Percentiles rank a stretch among this genome's conserved stretches.
phyloP scores from a whole-genome alignment of 2,329 filamentous ascomycete genomes.

The Pseudocercospora musae region DNA sequence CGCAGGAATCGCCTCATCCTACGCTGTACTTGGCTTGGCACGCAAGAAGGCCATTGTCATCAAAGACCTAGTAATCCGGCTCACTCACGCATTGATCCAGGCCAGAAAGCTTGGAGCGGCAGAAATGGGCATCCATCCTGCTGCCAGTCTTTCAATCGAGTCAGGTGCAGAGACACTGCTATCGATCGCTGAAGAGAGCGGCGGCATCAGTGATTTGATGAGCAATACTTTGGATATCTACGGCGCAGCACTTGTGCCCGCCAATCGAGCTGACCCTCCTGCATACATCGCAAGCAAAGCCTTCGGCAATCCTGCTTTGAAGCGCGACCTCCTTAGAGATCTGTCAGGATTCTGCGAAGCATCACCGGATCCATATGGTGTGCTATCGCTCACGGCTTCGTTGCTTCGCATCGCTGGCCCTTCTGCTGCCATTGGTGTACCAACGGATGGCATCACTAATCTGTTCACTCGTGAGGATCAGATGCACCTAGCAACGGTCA shows the following conservation, averaged over 20 bases:
- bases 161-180: conserved; percentile 41
- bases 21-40: conserved; percentile 73
- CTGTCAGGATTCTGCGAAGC: conserved; percentile 94
- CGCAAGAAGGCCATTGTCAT: conserved; percentile 90
- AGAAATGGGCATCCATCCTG: conserved; percentile 94
- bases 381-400: conserved; percentile 82
- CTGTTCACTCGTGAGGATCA: conserved; percentile 67
- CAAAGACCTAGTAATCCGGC: conserved; percentile 75
- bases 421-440: conserved; percentile 28
- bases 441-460: conserved; percentile 7
- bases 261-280: conserved; percentile 1
- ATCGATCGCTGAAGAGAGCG: conserved; percentile 21
- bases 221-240: conserved; percentile 27
- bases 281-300: conserved; percentile 20
- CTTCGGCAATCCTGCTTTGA: conserved; percentile 76
- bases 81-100: conserved; percentile 82
- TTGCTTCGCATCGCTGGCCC: conserved; percentile 78
- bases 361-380: conserved; percentile 83
- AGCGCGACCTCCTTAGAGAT: conserved; percentile 81
- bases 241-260: conserved; percentile 22
- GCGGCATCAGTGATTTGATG: conserved; percentile 28
- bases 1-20: conserved; percentile 81
- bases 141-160: conserved; percentile 75
- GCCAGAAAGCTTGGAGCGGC: conserved; percentile 89
- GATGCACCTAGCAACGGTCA: conserved; percentile 75